Base-by-base conservation (phyloP, 371 early-diverging fungal species). In the Mortierella sp. region DNA sequence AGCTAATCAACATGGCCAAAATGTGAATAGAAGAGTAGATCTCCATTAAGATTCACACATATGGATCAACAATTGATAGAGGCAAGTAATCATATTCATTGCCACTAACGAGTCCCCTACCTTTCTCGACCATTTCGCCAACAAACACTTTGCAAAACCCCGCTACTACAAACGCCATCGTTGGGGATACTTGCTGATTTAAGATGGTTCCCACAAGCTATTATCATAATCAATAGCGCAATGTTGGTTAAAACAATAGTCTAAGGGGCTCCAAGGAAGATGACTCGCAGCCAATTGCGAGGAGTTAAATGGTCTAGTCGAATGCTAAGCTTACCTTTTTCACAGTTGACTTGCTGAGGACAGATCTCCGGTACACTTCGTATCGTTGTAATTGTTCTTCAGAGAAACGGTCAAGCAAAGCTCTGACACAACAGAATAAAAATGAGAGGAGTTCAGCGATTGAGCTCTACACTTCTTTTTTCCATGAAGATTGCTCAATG, bases 101-200 rank as follows among this genome's bases (percentile, higher is more conserved):
- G 57, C 32, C 21, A 57, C 11, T 9, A 57, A 57, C 5, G n/a
- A 57, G 5, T 21, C 21, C 21, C 60, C 33, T 76, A 90, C 95
- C 97, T 83, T 90, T 88, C 80, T 97, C 97, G 6, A 97, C 92
- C 70, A 99, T 93, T 76, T 99, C 98, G 24, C 98, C 98, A 2
- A 98, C 94, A 88, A 96, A 99, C 15, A 99, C 94, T 82, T 99
- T 99, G 47, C 96, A 90, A 69, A 96, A 94, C 40, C 98, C 99
- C 33, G 95, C 95, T 0, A 99, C 93, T 0, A 97, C 96, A 86
- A 97, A 96, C 0, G 94, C 91, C 84, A 97, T 89, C 6, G 96
- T 97, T 38, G 92, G 91, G 13, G 96, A 92, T 33, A 93, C 91
- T 76, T 94, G 94, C 70, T 97, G 97, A 72, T 94, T 94, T 15